Percentiles rank a stretch among this genome's conserved stretches.
Conservation (phyloP, 495 filamentous ascomycete species). For the Aspergillus wentii region DNA sequence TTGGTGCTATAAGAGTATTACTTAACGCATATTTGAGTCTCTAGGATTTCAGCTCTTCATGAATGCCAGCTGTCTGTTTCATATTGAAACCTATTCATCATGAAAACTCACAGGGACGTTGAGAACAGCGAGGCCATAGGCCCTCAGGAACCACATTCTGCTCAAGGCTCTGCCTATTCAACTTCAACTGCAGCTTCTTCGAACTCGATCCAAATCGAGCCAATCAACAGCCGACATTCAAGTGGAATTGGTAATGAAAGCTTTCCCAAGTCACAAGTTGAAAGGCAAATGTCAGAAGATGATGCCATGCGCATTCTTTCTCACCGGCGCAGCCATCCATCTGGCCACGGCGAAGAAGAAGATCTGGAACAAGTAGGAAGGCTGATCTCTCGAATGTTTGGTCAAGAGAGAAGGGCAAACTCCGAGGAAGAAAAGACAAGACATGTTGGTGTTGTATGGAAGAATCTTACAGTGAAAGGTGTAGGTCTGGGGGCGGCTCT, state of each 20-base stretch:
- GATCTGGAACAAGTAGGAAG: conserved; percentile 54
- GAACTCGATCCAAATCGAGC: no score
- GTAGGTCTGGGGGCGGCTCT: conserved; percentile 62
- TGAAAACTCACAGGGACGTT: no score
- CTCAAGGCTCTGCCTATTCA: no score
- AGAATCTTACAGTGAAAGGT: conserved; percentile 59
- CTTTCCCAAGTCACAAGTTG: not conserved
- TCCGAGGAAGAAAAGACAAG: conserved; percentile 63
- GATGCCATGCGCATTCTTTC: conserved; percentile 48
- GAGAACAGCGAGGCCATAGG: no score
- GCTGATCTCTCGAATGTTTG: conserved; percentile 64
- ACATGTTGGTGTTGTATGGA: conserved; percentile 56
- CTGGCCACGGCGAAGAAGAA: conserved; percentile 35
- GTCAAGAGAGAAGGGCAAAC: conserved; percentile 49
- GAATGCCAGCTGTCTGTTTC: no score
- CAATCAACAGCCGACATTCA: conserved; percentile 1
- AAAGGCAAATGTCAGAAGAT: conserved; percentile 35
- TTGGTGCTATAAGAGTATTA: no score
- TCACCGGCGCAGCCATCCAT: conserved; percentile 38
- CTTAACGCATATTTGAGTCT: no score
- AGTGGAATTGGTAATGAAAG: not conserved
- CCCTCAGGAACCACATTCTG: no score
- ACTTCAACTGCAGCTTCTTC: no score
- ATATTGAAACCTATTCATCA: no score
- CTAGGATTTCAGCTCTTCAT: no score